Evolutionary conservation across 495 filamentous ascomycete genomes (phyloP), one percentile per base, ranked within the genome.

Genomic region (Penicillium daleae): DNA sequence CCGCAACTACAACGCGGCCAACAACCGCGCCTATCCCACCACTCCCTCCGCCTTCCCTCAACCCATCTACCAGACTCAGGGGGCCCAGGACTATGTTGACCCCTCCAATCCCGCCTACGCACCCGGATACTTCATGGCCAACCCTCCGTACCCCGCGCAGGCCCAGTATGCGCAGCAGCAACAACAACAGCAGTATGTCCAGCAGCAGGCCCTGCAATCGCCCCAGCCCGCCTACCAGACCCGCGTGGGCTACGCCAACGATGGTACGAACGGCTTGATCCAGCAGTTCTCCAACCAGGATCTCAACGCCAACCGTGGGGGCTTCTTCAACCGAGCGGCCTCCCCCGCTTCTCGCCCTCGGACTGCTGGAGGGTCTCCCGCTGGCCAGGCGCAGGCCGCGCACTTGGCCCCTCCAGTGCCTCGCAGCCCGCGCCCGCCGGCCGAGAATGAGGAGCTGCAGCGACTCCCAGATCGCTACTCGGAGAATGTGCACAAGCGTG

Each of bases 251-350:
- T 85, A 86, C 61, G 50, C 76, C 68, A 85, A 82, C 56, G 89
- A 90, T 63, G 86, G 81, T 22, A 87, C 87, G 33, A 89, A 92
- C 64, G 94, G 92, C 24, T 82, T 99, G 51, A 92, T 92, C 65
- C 92, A 96, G 70, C 95, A 99, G 73, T 93, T 99, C 73, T 95
- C 94, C 37, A 93, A 98, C 76, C 95, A 99, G 82, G 96, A 98
- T 73, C 85, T 98, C 8, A 91, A 90, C 54, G 82, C 86, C 52
- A 85, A 83, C 50, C 85, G 91, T 65, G 78, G 77, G 3, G 87
- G 89, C 59, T 85, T 91, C 55, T 91, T 91, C 67, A 81, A 79
- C 67, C 87, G 91, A 35, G 85, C 91, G 48, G 83, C 85, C 6
- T 90, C 90, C 10, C 89, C 91, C 6, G 83, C 75, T 44, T 88